phyloP scores from a whole-genome alignment of 805 yeast genomes.

The Yarrowia alimentaria region DNA sequence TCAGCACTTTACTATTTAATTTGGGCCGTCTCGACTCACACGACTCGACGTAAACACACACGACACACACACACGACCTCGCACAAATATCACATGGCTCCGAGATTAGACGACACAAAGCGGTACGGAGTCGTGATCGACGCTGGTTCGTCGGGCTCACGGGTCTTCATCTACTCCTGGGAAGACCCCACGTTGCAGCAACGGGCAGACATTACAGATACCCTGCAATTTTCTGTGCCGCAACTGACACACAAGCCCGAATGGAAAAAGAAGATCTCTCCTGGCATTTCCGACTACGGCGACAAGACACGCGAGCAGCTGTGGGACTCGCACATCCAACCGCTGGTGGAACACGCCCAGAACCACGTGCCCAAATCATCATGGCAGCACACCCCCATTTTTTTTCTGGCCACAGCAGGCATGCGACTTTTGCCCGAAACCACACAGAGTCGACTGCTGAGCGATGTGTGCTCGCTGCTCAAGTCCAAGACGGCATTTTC shows the following conservation, averaged over 20 bases:
- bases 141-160: constrained; percentile 89
- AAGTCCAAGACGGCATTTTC: constrained; percentile 55
- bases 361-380: constrained; percentile 62
- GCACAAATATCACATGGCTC: too few relatives aligned
- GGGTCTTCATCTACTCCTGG: constrained; percentile 71
- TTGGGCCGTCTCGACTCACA: too few relatives aligned
- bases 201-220: too few relatives aligned
- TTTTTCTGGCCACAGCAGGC: constrained; percentile 94
- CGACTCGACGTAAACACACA: too few relatives aligned
- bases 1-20: too few relatives aligned
- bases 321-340: constrained; percentile 54
- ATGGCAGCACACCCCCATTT: constrained; percentile 73
- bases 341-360: constrained; percentile 67
- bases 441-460: constrained; percentile 54
- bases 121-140: constrained; percentile 63
- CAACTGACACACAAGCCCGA: constrained; percentile 32
- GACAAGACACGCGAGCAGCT: constrained; percentile 47
- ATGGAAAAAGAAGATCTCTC: constrained; percentile 72
- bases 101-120: too few relatives aligned
- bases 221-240: constrained; percentile 6
- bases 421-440: constrained; percentile 72
- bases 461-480: constrained; percentile 59
- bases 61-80: too few relatives aligned
- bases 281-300: constrained; percentile 81
- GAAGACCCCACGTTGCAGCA: constrained; percentile 28